Conservation (phyloP, 1,284 basidiomycete genomes). For the Phlebopus sp. region DNA sequence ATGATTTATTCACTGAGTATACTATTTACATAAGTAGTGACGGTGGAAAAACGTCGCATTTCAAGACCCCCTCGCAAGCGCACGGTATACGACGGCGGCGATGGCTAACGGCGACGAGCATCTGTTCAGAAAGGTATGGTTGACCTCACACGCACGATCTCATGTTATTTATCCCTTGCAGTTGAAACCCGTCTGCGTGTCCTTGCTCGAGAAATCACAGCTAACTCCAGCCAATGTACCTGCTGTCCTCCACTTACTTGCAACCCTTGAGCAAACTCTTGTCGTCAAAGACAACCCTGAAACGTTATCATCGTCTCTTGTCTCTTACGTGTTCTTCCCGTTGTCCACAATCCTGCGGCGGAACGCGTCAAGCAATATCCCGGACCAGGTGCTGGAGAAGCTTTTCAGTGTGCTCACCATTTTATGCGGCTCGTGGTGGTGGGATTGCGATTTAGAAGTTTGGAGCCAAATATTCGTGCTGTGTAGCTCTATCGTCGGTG, state of each 20-base stretch:
- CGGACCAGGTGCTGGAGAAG: slow-evolving; percentile 78
- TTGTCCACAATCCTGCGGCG: slow-evolving; percentile 79
- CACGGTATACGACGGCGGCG: background rate
- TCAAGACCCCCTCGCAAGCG: no score
- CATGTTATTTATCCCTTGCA: slow-evolving; percentile 29
- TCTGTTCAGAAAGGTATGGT: slow-evolving; percentile 36
- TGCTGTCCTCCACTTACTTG: slow-evolving; percentile 45
- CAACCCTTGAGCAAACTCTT: slow-evolving; percentile 49
- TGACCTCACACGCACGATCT: slow-evolving; percentile 1
- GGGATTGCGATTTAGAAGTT: slow-evolving; percentile 57
- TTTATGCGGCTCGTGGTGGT: slow-evolving; percentile 78
- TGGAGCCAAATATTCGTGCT: slow-evolving; percentile 88
- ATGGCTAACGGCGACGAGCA: slow-evolving; percentile 11
- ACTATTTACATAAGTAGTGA: no score
- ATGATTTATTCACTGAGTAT: no score
- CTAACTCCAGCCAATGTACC: slow-evolving; percentile 55
- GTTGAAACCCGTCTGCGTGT: slow-evolving; percentile 78
- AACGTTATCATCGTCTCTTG: slow-evolving; percentile 54
- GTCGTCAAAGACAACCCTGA: slow-evolving; percentile 35
- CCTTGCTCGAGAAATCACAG: slow-evolving; percentile 66
- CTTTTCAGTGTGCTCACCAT: slow-evolving; percentile 60
- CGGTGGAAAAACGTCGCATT: no score
- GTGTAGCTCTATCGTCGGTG: slow-evolving; percentile 65
- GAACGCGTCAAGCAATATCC: slow-evolving; percentile 62
- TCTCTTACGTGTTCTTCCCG: slow-evolving; percentile 86